Evolutionary conservation across 441 rosid genomes (phyloP).

Genomic region (Jatropha multifida): DNA sequence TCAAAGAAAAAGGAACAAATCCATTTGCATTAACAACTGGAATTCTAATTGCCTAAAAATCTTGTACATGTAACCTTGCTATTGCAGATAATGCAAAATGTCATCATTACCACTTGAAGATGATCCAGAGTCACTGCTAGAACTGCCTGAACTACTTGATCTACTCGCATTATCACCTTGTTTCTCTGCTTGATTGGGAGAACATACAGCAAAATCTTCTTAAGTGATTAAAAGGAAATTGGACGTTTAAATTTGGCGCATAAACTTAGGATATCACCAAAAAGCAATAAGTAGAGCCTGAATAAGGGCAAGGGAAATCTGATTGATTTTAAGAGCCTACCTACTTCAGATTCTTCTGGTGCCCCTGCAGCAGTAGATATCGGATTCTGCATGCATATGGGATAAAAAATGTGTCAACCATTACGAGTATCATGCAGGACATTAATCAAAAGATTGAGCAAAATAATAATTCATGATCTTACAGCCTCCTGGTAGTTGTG

Average conservation of each 20-base stretch:
- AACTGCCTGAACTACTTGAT: conserved; percentile 73
- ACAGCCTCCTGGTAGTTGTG: conserved; percentile 44
- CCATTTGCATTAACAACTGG: conserved; percentile 8
- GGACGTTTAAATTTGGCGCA: conserved; percentile 24
- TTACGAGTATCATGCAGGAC: conserved; percentile 8
- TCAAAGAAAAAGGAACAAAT: conserved; percentile 19
- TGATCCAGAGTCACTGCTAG: conserved; percentile 76
- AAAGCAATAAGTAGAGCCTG: not conserved
- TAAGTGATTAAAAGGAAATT: conserved; percentile 31
- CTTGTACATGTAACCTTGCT: not conserved
- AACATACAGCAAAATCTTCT: conserved; percentile 35
- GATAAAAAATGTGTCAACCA: conserved; percentile 21
- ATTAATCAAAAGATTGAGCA: conserved; percentile 9
- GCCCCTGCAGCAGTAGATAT: conserved; percentile 34
- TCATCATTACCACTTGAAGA: conserved; percentile 67
- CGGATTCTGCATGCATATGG: conserved; percentile 44
- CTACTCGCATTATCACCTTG: conserved; percentile 44
- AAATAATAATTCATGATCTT: conserved; percentile 27
- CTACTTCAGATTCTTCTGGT: conserved; percentile 39
- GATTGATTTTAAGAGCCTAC: conserved; percentile 37
- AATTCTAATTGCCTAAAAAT: conserved; percentile 12
- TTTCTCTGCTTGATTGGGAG: conserved; percentile 44
- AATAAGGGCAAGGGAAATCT: conserved; percentile 12
- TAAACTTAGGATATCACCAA: conserved; percentile 11
- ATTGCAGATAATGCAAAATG: conserved; percentile 13